Evolutionary conservation across 768 basidiomycete genomes (phyloP), one percentile per base, ranked within the genome.

Genomic region (Naganishia kalamii): DNA sequence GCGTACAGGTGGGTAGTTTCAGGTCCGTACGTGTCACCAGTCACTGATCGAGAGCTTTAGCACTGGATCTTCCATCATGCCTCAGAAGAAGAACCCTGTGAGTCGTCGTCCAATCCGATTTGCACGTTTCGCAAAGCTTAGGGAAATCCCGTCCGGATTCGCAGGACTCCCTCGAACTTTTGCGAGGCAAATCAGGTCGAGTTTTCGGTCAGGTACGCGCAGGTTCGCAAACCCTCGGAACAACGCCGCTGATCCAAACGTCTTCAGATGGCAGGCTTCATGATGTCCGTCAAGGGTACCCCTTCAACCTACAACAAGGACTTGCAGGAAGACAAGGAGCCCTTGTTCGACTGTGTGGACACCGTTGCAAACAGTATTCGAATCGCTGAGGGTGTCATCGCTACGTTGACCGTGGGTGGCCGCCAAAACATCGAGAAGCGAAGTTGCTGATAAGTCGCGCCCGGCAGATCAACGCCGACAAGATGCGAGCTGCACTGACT

Each of bases 291-390:
- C 72, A 99, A 99, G 75, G 96, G 96, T 32, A 81, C 98, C 48
- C 96, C 96, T 15, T 96, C 94, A 21, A 99, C 96, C 10, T 99
- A 99, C 81, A 98, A 99, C 83, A 99, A 99, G 78, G 96, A 99
- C 80, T 81, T 99, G 48, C 96, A 98, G 78, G 96, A 99, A 78
- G 92, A 94, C 78, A 97, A 99, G 78, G 96, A 99, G 74, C 93
- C 96, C 1, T 80, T 99, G 62, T 98, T 98, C 69, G 96, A 99
- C 74, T 81, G 88, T 11, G 88, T 94, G 15, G 91, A 93, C 74
- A 97, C 89, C 41, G 78, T 96, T 44, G 86, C 87, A 17, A 90
- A 90, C 21, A 93, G 87, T 32, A 82, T 98, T 71, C 85, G 87
- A 74, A 98, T 99, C 70, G 86, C 92, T 1, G 91, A 96, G 77